Evolutionary conservation across 768 basidiomycete genomes (phyloP).

Genomic region (Russula earlei): DNA sequence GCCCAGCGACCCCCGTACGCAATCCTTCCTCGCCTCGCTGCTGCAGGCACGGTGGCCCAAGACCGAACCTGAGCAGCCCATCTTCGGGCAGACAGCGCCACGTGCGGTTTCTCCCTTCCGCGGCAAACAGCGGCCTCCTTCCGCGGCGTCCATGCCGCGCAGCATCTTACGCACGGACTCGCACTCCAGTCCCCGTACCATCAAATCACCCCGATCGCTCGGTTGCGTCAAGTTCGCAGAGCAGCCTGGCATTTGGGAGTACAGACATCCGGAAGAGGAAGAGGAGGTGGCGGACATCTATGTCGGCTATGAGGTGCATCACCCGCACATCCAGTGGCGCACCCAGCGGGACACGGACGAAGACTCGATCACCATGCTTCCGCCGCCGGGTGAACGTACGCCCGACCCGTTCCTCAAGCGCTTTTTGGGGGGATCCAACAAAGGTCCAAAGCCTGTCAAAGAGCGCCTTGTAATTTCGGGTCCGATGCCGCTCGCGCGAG

Average conservation of each 20-base stretch:
- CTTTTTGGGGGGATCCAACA: constrained; percentile 19
- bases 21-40: constrained; percentile 18
- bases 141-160: constrained; percentile 17
- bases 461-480: constrained; percentile 27
- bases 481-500: constrained; percentile 25
- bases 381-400: constrained; percentile 21
- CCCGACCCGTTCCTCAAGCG: constrained; percentile 21
- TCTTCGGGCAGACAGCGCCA: constrained; percentile 20
- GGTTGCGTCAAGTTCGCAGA: constrained; percentile 20
- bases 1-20: constrained; percentile 10
- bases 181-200: constrained; percentile 5
- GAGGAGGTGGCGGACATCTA: neutral
- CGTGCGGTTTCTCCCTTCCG: constrained; percentile 20
- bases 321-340: constrained; percentile 6
- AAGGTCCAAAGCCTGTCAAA: constrained; percentile 6
- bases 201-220: constrained; percentile 12
- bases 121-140: constrained; percentile 13
- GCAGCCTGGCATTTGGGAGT: constrained; percentile 15
- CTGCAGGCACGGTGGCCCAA: constrained; percentile 20
- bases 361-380: constrained; percentile 21
- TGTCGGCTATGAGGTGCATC: neutral
- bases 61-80: constrained; percentile 17
- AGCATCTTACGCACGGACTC: constrained; percentile 20
- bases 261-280: constrained; percentile 5
- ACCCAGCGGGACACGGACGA: constrained; percentile 8